These are phyloP conservation scores for Lactifluus volemus DNA, from an alignment of 768 basidiomycete species.

Conservation along the genomic window DNA sequence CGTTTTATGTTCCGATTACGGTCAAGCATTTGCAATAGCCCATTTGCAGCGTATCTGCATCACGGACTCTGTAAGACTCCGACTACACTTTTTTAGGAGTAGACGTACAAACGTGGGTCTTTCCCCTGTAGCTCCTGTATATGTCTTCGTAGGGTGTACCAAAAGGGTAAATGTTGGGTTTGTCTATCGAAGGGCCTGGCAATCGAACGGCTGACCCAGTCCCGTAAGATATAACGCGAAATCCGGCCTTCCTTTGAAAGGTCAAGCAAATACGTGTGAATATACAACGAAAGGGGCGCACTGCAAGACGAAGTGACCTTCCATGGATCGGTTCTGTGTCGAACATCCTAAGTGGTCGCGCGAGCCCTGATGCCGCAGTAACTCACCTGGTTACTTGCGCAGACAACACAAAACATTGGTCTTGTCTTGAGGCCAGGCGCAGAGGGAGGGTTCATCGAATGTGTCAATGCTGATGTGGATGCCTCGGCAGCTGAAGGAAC, in stretches of 20 bases:
- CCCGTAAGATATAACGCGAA: conserved; percentile 86
- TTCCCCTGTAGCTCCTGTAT: conserved; percentile 80
- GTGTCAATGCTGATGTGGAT: neutral
- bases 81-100: neutral
- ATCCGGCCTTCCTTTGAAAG: conserved; percentile 70
- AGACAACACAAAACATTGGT: conserved; percentile 94
- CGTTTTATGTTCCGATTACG: conserved; percentile 85
- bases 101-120: conserved; percentile 70
- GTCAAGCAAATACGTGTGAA: neutral
- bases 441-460: neutral
- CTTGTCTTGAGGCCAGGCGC: conserved; percentile 45
- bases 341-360: neutral
- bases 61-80: neutral
- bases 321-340: conserved; percentile 94
- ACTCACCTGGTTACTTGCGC: conserved; percentile 95
- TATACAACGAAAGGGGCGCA: conserved; percentile 35
- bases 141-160: conserved; percentile 96
- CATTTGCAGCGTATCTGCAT: conserved; percentile 83
- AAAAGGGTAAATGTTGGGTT: conserved; percentile 94
- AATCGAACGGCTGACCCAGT: conserved; percentile 96
- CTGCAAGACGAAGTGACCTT: conserved; percentile 87
- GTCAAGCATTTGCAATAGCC: conserved; percentile 92
- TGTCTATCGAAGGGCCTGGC: conserved; percentile 93
- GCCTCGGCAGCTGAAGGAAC: conserved; percentile 2
- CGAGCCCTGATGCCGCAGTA: neutral